Conservation (phyloP, 129 eudicot species). For the Heracleum sosnowskyi region DNA sequence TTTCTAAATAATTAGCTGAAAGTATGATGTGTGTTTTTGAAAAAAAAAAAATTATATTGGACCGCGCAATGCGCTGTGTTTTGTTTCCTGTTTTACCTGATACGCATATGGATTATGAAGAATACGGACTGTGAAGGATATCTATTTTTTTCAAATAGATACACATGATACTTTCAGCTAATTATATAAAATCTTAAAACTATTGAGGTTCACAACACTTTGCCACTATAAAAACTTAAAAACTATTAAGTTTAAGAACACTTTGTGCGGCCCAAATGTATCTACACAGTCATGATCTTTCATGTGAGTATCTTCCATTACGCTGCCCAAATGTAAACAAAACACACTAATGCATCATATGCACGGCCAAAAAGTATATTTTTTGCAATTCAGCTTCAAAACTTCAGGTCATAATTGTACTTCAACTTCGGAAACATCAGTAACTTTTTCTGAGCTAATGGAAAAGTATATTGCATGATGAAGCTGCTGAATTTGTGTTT, state of each 20-base stretch:
- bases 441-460: neutral
- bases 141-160: no score
- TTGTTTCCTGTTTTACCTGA: neutral
- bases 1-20: neutral
- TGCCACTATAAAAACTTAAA: no score
- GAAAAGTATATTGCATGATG: neutral
- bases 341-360: neutral
- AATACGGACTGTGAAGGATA: no score
- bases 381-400: no score
- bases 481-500: neutral
- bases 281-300: no score
- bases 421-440: no score
- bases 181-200: no score
- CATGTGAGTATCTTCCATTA: neutral
- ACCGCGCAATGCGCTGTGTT: neutral
- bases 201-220: no score
- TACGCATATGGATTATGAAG: neutral
- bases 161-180: no score
- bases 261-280: neutral
- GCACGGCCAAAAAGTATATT: no score
- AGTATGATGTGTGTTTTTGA: neutral
- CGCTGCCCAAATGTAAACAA: neutral
- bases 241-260: no score
- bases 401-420: neutral
- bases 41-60: neutral